Evolutionary conservation across 352 stramenopile species (phyloP).

Genomic region (Blastocystis hominis): DNA sequence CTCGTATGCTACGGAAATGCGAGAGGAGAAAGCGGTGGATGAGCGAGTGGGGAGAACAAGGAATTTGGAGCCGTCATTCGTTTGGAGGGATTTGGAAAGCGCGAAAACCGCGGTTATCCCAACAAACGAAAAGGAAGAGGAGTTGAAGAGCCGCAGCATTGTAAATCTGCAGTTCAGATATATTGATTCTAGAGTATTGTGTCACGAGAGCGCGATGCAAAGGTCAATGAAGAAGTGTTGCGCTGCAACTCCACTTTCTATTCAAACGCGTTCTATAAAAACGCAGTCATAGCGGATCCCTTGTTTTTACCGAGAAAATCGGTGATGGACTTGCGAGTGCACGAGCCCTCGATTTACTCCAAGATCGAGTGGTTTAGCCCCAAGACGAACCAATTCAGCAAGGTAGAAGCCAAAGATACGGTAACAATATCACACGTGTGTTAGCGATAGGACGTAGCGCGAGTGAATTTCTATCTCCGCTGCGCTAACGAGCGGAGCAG

Average conservation of each 20-base stretch:
- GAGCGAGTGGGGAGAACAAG: neutral
- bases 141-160: neutral
- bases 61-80: neutral
- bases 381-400: neutral
- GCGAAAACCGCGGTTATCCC: neutral
- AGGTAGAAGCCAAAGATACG: neutral
- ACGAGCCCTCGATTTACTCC: neutral
- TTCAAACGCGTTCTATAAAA: neutral
- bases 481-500: neutral
- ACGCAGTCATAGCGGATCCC: neutral
- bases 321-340: neutral
- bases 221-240: neutral
- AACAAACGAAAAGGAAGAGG: neutral
- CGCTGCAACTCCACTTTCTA: neutral
- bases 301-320: neutral
- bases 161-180: neutral
- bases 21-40: neutral
- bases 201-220: neutral
- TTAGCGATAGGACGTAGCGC: neutral
- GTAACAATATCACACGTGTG: neutral
- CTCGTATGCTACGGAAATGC: neutral
- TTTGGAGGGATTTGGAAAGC: neutral
- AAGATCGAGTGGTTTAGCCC: neutral
- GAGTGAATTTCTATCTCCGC: neutral
- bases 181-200: slow-evolving; percentile 1